phyloP scores from a whole-genome alignment of 1,284 basidiomycete genomes.

The Sporisorium reilianum region DNA sequence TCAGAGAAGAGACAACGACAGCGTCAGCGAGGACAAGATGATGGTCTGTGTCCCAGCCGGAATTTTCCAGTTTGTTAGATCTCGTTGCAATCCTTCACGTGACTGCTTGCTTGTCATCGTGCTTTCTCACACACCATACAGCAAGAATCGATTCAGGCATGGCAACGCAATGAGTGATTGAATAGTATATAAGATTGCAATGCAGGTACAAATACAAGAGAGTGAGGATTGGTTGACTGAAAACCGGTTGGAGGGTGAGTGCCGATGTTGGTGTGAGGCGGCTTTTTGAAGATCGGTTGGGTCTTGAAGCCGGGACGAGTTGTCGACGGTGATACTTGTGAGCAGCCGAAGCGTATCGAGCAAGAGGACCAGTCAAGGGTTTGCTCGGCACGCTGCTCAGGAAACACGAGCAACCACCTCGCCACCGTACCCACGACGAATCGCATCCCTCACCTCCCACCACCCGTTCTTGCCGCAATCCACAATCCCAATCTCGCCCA shows the following conservation, averaged over 20 bases:
- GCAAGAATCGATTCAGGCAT: neutral
- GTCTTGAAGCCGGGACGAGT: neutral
- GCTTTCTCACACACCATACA: neutral
- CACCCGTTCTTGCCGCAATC: slow-evolving; percentile 74
- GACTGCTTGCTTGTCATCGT: slow-evolving; percentile 2
- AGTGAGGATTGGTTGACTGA: neutral
- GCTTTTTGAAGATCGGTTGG: neutral
- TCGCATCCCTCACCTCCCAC: slow-evolving; percentile 71
- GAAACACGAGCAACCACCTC: slow-evolving; percentile 71
- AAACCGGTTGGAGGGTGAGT: neutral
- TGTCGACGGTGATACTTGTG: neutral
- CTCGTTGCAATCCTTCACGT: slow-evolving; percentile 6
- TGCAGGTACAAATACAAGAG: slow-evolving; percentile 40
- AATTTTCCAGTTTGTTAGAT: slow-evolving; percentile 5
- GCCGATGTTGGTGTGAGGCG: neutral
- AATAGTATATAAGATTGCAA: slow-evolving; percentile 6
- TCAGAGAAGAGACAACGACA: neutral
- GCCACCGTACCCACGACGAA: slow-evolving; percentile 68
- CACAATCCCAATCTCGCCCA: slow-evolving; percentile 88
- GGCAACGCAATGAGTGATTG: too few relatives aligned
- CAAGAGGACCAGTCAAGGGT: too few relatives aligned
- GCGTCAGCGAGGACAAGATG: neutral
- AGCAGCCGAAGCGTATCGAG: neutral
- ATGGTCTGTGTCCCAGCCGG: slow-evolving; percentile 7
- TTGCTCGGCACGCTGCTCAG: too few relatives aligned